Conservation (phyloP, 108 stramenopile genomes). For the Discostella pseudostelligera region DNA sequence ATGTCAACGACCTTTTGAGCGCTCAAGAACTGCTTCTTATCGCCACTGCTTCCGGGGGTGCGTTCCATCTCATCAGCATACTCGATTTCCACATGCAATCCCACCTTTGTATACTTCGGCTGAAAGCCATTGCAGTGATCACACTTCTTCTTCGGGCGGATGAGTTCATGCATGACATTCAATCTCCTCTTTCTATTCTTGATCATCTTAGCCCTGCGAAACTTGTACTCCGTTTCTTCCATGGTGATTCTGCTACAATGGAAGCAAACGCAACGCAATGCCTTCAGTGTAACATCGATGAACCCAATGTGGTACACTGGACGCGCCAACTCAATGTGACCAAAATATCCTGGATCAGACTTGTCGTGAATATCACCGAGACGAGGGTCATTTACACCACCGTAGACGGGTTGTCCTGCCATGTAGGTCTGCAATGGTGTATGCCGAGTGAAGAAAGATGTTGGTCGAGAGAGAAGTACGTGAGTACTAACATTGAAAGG, state of each 20-base stretch:
- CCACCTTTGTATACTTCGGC: constrained; percentile 84
- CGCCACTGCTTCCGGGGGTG: constrained; percentile 66
- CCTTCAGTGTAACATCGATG: constrained; percentile 83
- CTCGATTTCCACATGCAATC: constrained; percentile 86
- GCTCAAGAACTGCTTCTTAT: constrained; percentile 91
- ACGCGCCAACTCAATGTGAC: constrained; percentile 94
- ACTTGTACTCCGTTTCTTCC: constrained; percentile 83
- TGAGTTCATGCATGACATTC: constrained; percentile 80
- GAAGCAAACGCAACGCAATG: constrained; percentile 94
- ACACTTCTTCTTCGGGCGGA: constrained; percentile 87
- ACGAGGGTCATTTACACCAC: constrained; percentile 96
- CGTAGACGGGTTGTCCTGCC: constrained; percentile 94
- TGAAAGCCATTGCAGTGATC: constrained; percentile 85
- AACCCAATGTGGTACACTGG: constrained; percentile 98
- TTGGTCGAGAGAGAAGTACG: too few species aligned
- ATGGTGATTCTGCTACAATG: constrained; percentile 86
- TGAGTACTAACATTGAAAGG: too few species aligned
- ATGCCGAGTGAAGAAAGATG: neutral
- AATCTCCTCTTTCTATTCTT: constrained; percentile 72
- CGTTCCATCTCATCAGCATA: constrained; percentile 75
- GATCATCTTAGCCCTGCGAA: constrained; percentile 55
- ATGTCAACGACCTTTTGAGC: constrained; percentile 88
- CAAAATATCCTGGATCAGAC: constrained; percentile 98
- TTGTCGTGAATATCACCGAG: constrained; percentile 90
- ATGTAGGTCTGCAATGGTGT: constrained; percentile 55